Evolutionary conservation across 768 basidiomycete genomes (phyloP).

Genomic region (Hericium erinaceus): DNA sequence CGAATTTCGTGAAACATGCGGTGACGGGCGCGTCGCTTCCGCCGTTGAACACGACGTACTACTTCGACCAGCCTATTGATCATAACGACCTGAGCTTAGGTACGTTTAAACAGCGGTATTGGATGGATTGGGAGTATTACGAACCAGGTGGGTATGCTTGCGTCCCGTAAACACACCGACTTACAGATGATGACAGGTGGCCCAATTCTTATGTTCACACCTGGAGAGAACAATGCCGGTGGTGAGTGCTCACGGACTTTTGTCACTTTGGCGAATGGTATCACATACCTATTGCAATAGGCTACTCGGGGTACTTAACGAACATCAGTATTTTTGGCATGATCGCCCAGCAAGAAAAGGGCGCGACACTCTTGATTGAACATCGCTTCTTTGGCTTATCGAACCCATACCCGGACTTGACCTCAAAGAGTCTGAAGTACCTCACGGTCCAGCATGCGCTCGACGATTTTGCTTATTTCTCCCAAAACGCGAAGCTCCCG

Average conservation of each 20-base stretch:
- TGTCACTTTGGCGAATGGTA: not conserved
- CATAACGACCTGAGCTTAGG: slow-evolving; percentile 47
- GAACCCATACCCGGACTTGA: slow-evolving; percentile 57
- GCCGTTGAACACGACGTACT: slow-evolving; percentile 32
- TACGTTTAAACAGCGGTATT: slow-evolving; percentile 75
- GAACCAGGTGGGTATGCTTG: slow-evolving; percentile 22
- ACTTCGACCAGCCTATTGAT: slow-evolving; percentile 47
- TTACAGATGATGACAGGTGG: slow-evolving; percentile 25
- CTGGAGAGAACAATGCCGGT: slow-evolving; percentile 54
- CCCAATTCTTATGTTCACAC: slow-evolving; percentile 56
- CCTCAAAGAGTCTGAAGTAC: slow-evolving; percentile 42
- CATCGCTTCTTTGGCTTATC: slow-evolving; percentile 73
- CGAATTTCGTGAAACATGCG: not conserved
- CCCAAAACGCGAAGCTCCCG: slow-evolving; percentile 53
- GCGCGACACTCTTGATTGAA: slow-evolving; percentile 54
- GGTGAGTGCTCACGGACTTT: slow-evolving; percentile 5
- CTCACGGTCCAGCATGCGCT: slow-evolving; percentile 71
- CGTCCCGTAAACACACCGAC: not conserved
- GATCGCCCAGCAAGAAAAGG: slow-evolving; percentile 58
- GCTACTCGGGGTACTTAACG: slow-evolving; percentile 36
- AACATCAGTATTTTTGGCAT: slow-evolving; percentile 54
- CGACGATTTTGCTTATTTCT: slow-evolving; percentile 64
- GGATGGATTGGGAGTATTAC: slow-evolving; percentile 62
- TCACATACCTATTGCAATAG: not conserved
- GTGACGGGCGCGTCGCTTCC: slow-evolving; percentile 21